Evolutionary conservation across 345 rosid species (phyloP), one percentile per base, ranked within the genome.

Genomic region (Eucalyptus coolabah): DNA sequence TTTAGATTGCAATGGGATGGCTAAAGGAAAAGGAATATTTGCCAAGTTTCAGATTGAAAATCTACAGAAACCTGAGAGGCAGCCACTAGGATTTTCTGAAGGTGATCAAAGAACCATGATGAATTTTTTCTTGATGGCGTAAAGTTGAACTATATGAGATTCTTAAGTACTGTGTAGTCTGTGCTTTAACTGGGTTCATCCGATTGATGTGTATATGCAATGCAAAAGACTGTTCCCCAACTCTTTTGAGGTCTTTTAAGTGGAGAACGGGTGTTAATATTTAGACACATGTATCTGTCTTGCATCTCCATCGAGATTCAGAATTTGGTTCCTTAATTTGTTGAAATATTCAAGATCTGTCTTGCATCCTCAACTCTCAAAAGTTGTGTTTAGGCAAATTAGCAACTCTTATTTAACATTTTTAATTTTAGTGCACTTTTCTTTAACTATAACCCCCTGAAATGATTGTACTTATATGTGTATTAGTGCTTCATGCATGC

Each of bases 1-100:
- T 89, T 49, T 85, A 93, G 96, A 89, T 89, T 56, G 87, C 91
- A 92, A 90, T 45, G 89, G 88, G 90, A 90, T 86, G 37, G 89
- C 72, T 49, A 77, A 40, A 77, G 85, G 47, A 40, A 87, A 91
- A 89, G 93, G 91, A 65, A 54, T 92, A 88, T 91, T 91, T 88
- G 54, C 90, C 82, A 86, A 88, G 89, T 90, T 92, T 72, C 91
- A 50, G 50, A 88, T 86, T 89, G 90, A 86, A 86, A 83, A 89
- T 87, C 87, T 88, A 50, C 92, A 89, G 86, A 90, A 92, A 21
- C 90, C 89, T 92, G 69, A 89, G 26, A 89, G 90, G 90, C 93
- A 88, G 81, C 91, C 56, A 50, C 87, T 87, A 72, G 89, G 87
- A 87, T 88, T 91, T 87, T 81, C 92, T 63, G 63, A 93, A 93